Evolutionary conservation across 2,329 filamentous ascomycete species (phyloP).

Genomic region (Trichothecium sympodiale): DNA sequence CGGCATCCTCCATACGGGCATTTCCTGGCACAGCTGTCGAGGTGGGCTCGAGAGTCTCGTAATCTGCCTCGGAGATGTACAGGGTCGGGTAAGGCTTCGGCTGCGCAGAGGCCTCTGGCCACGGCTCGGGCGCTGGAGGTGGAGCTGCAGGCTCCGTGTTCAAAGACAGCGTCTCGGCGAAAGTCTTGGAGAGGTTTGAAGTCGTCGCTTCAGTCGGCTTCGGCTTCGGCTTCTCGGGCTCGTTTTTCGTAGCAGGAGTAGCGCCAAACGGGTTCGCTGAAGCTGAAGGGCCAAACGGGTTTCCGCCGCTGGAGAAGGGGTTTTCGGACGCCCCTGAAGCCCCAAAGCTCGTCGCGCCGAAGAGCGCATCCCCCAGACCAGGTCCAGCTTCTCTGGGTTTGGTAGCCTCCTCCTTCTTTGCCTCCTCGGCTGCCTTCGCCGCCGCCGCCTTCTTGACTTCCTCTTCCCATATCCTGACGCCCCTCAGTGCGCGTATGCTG

Average conservation of each 20-base stretch:
- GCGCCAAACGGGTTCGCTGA: constrained; percentile 18
- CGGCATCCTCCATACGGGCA: constrained; percentile 28
- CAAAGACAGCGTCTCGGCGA: constrained; percentile 66
- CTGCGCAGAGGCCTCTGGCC: constrained; percentile 57
- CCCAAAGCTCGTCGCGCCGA: constrained; percentile 47
- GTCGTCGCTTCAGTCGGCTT: constrained; percentile 14
- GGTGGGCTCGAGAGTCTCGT: constrained; percentile 66
- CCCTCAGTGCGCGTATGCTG: constrained; percentile 66
- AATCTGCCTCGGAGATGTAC: constrained; percentile 80
- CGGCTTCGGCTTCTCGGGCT: constrained; percentile 20
- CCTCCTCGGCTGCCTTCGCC: constrained; percentile 18
- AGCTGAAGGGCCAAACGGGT: constrained; percentile 40
- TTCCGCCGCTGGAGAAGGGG: constrained; percentile 47
- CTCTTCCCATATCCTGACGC: constrained; percentile 44
- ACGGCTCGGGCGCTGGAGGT: constrained; percentile 50
- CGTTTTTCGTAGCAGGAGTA: constrained; percentile 7
- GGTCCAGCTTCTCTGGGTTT: constrained; percentile 23
- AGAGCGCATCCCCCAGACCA: constrained; percentile 55
- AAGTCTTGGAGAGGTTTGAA: constrained; percentile 43
- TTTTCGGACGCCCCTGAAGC: constrained; percentile 29
- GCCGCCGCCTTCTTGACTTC: constrained; percentile 21
- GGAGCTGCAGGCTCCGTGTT: constrained; percentile 32
- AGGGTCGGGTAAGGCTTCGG: constrained; percentile 64
- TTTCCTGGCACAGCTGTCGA: constrained; percentile 39
- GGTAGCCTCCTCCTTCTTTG: constrained; percentile 19